Evolutionary conservation across 2,329 filamentous ascomycete species (phyloP).

Genomic region (Colletotrichum tanaceti): DNA sequence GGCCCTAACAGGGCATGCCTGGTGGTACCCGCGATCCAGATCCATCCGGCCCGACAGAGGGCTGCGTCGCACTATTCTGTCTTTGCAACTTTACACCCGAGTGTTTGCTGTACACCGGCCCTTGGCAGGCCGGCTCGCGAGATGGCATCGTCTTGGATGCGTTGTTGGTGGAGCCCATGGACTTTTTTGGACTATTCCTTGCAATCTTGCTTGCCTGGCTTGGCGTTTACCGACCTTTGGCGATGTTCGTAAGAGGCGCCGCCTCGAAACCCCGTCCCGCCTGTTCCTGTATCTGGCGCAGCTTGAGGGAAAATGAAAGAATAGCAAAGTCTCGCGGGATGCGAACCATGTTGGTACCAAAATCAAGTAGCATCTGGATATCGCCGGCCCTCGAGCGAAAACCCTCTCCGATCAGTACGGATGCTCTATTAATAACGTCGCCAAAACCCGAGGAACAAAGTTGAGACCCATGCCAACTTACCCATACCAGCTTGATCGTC

Average conservation of each 20-base stretch:
- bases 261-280: background rate
- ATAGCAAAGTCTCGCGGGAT: constrained; percentile 3
- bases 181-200: too few relatives aligned
- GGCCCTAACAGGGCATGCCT: constrained; percentile 23
- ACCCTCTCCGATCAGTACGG: constrained; percentile 34
- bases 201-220: background rate
- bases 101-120: constrained; percentile 9
- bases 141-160: background rate
- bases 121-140: background rate
- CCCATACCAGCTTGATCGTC: constrained; percentile 33
- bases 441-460: constrained; percentile 20
- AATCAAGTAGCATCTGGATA: background rate
- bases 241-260: constrained; percentile 1
- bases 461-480: constrained; percentile 34
- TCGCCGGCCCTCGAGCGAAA: constrained; percentile 21
- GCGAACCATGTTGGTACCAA: background rate
- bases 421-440: constrained; percentile 35
- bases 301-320: background rate
- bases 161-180: background rate
- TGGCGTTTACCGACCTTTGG: background rate
- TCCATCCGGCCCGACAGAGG: constrained; percentile 23
- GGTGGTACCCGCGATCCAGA: constrained; percentile 36
- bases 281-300: background rate
- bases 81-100: constrained; percentile 19
- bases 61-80: constrained; percentile 26